Evolutionary conservation across 1,284 basidiomycete genomes (phyloP).

Genomic region (Ganoderma sp.): DNA sequence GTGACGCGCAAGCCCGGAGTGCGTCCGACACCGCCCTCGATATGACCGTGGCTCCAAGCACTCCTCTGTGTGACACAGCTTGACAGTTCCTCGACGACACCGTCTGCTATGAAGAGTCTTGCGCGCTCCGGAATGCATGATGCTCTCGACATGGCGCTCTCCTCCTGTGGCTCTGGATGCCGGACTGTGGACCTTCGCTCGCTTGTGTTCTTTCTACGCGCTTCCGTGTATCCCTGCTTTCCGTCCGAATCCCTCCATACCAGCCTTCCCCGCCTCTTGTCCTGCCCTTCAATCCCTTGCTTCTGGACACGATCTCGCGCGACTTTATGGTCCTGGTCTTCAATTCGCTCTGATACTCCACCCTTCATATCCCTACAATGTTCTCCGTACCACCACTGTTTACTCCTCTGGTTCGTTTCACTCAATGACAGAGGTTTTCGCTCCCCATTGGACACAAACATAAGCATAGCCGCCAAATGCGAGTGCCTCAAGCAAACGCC

Average conservation of each 20-base stretch:
- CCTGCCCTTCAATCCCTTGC: not conserved
- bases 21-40: not conserved
- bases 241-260: not conserved
- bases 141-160: not conserved
- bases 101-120: not conserved
- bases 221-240: not conserved
- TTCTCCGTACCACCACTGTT: not conserved
- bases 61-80: not conserved
- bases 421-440: not conserved
- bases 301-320: not conserved
- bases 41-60: not conserved
- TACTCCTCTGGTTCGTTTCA: not conserved
- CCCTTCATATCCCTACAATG: not conserved
- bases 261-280: not conserved
- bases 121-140: not conserved
- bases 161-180: not conserved
- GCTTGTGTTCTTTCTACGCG: not conserved
- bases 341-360: constrained; percentile 1
- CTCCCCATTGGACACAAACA: not conserved
- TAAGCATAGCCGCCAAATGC: not conserved
- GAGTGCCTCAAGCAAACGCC: not conserved
- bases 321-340: not conserved
- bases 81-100: not conserved
- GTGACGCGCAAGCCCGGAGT: not conserved
- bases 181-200: not conserved